Base-by-base conservation (phyloP, 805 yeast species). In the Diddensiella transvaalensis region DNA sequence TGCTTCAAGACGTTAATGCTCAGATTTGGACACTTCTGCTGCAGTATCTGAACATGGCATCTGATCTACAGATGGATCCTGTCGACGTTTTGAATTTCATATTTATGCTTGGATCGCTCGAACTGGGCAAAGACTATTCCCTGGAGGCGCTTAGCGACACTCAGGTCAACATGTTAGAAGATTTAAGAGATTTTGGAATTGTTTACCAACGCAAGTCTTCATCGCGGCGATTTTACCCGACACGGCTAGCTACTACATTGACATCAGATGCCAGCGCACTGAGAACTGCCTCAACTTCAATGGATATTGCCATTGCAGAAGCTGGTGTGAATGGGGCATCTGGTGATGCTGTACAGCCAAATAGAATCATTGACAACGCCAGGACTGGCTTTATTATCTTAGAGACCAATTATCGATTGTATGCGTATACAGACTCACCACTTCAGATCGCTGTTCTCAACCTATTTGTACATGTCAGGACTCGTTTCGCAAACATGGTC, bases 41-140 rank as follows among this genome's bases (percentile, higher is more conserved):
- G 35, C 96, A 93, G 63, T 93, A 93, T 63, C 70, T 93, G 52
- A 84, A 86, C 62, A 77, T 87, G 75, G 79, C 97, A 1, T 91
- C 87, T 60, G 81, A 82, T 22, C 73, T 87, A 44, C 80, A 86
- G 60, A 87, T 90, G 96, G 96, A 93, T 67, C 89, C 96, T 0
- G 98, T 93, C 17, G 99, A 93, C 60, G 96, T 93, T 32, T 73
- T 93, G 40, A 90, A 91, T 65, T 93, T 93, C 65, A 84, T 93
- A 10, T 93, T 93, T 69, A 83, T 91, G 80, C 71, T 93, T 38
- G 98, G 98, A 3, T 86, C 96, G 1, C 71, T 93, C 45, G 97
- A 93, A 61, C 71, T 91, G 22, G 98, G 99, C 1, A 82, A 84
- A 55, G 89, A 88, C 26, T 91, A 93, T 61, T 78, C 88, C 0